A percentile compares a stretch with the other conserved stretches of the same genome.
phyloP scores from a whole-genome alignment of 805 yeast genomes.

The Kodamaea kaohsiungensis region DNA sequence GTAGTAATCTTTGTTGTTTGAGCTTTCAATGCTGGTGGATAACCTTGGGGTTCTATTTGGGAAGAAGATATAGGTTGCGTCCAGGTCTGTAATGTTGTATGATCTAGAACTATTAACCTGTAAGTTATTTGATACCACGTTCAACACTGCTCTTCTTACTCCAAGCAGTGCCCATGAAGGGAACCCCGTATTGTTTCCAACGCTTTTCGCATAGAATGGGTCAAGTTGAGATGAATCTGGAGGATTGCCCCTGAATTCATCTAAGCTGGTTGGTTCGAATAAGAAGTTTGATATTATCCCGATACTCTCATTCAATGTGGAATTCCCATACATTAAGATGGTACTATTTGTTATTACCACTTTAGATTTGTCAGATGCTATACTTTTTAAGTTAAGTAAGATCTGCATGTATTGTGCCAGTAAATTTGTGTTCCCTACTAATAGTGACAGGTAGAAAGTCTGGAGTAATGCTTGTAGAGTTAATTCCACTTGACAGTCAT shows the following conservation, averaged over 20 bases:
- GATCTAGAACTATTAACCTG: constrained; percentile 11
- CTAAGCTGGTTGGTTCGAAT: constrained; percentile 31
- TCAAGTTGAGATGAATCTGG: background rate
- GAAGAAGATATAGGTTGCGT: constrained; percentile 21
- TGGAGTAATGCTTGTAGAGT: constrained; percentile 25
- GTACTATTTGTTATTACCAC: background rate
- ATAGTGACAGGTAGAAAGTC: constrained; percentile 19
- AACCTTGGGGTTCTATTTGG: background rate
- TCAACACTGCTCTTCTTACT: constrained; percentile 29
- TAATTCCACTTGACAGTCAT: constrained; percentile 31
- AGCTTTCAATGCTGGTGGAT: background rate
- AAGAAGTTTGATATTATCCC: constrained; percentile 17
- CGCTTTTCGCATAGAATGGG: constrained; percentile 24
- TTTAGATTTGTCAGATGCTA: constrained; percentile 5
- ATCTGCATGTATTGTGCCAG: constrained; percentile 36
- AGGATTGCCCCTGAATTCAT: constrained; percentile 7
- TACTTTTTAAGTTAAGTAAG: constrained; percentile 27
- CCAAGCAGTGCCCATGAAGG: constrained; percentile 12
- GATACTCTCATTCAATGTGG: constrained; percentile 29
- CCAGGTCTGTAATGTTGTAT: constrained; percentile 26
- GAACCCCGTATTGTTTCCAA: background rate
- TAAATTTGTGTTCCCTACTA: constrained; percentile 31
- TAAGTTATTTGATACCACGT: constrained; percentile 24
- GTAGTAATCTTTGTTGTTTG: background rate
- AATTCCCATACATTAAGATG: constrained; percentile 23